Base-by-base conservation (phyloP, 2,329 filamentous ascomycete genomes). In the Colletotrichum spaethianum region DNA sequence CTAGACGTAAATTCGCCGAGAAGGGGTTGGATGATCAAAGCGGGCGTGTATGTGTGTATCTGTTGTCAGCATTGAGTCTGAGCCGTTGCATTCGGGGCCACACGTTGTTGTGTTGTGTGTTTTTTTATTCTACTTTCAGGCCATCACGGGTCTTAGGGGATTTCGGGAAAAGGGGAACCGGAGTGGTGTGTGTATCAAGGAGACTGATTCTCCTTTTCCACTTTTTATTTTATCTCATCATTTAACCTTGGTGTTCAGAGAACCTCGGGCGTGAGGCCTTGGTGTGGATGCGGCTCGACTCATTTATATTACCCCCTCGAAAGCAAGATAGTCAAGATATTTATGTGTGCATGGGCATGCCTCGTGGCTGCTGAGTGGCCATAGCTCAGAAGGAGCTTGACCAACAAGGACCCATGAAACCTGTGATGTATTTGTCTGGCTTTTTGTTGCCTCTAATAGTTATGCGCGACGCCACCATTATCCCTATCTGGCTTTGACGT, bases 191-290 rank as follows among this genome's bases (percentile, higher is more conserved):
- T 42, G 16, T 48, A 44, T 20, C 48, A 57, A 36, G 56, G 48
- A 26, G 38, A 26, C 40, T 46, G 23, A 48, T 36, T 40, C 18
- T 36, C 20, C 18, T n/a, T 4, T n/a, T 48, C 38, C 59, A 20
- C 36, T 23, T 62, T 62, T 28, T 62, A 26, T 33, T 53, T 40
- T 40, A 53, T 36, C 20, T 31, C 50, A 67, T 31, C 50, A 67
- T 40, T 20, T 11, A 46, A 53, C 48, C 23, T 53, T 26, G 68
- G 68, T 71, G 68, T 67, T 67, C 31, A 67, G 68, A 67, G 33
- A 56, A 38, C 23, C 44, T 52, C 46, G 23, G 46, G 60, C 60
- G n/a, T 50, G 26, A 63, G 60, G 60, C 6, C 28, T 33, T 6
- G 44, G 18, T 63, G 46, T n/a, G 44, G 60, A 40, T 16, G 60